These are phyloP conservation scores for Boletus subcaerulescens DNA, from an alignment of 768 basidiomycete species.

Conservation along the genomic window DNA sequence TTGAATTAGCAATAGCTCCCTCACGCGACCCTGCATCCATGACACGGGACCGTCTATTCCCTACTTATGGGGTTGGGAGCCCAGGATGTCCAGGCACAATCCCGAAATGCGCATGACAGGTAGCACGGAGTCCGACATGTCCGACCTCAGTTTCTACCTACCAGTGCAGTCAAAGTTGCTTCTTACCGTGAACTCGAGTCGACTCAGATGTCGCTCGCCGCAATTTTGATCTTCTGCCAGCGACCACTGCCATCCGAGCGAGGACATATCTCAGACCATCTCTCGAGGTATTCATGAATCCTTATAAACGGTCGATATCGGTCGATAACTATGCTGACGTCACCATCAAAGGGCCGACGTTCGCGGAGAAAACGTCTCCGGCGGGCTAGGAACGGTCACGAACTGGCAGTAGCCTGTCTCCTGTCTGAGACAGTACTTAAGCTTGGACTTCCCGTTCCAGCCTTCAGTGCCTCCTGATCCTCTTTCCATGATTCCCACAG, in stretches of 20 bases:
- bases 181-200: not conserved
- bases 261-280: too few species aligned
- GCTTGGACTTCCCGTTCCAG: not conserved
- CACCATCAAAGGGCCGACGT: too few species aligned
- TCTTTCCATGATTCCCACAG: constrained; percentile 29
- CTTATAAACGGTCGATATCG: not conserved
- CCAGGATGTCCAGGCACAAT: not conserved
- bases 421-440: constrained; percentile 10
- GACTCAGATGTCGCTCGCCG: not conserved
- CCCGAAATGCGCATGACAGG: not conserved
- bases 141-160: not conserved
- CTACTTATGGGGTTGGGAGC: not conserved
- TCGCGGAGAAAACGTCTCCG: too few species aligned
- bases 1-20: not conserved
- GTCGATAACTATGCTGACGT: not conserved
- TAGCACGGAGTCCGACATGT: not conserved
- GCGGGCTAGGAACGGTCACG: too few species aligned
- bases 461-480: not conserved
- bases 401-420: too few species aligned
- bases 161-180: not conserved
- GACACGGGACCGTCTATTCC: not conserved
- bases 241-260: not conserved
- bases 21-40: not conserved
- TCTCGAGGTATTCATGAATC: not conserved
- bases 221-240: not conserved